A percentile compares a stretch with the other conserved stretches of the same genome.
Evolutionary conservation across 495 filamentous ascomycete genomes (phyloP).

Genomic region (Collariella sp.): DNA sequence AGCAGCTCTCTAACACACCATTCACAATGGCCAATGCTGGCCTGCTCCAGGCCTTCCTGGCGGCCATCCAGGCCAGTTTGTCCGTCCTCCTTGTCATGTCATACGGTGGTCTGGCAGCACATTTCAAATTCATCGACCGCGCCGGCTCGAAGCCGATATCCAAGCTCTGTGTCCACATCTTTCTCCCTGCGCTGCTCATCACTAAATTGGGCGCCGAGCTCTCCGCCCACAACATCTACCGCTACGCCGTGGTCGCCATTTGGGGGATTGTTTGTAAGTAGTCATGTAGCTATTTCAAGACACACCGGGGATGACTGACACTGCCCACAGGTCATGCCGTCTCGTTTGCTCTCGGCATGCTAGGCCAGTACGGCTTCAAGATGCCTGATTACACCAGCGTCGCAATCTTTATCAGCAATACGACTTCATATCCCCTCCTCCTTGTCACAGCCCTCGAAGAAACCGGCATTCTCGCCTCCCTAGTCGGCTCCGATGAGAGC

Average conservation of each 20-base stretch:
- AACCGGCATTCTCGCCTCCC: conserved; percentile 52
- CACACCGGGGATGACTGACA: no score
- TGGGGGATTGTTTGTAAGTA: conserved; percentile 31
- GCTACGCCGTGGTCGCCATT: conserved; percentile 46
- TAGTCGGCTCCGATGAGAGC: conserved; percentile 36
- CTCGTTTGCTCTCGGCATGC: conserved; percentile 36
- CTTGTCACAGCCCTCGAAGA: conserved; percentile 55
- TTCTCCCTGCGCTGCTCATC: conserved; percentile 63
- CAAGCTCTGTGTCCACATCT: conserved; percentile 56
- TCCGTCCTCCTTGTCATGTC: conserved; percentile 61
- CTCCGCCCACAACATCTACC: conserved; percentile 42
- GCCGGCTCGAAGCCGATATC: conserved; percentile 54
- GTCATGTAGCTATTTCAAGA: no score
- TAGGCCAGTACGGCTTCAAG: conserved; percentile 28
- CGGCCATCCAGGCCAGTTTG: conserved; percentile 60
- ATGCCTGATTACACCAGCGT: conserved; percentile 59
- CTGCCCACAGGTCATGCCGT: conserved; percentile 22
- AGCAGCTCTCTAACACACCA: no score
- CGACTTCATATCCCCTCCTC: conserved; percentile 60
- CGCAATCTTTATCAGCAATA: conserved; percentile 70
- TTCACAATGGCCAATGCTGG: conserved; percentile 17
- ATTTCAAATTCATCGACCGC: conserved; percentile 49
- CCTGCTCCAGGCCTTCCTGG: conserved; percentile 49
- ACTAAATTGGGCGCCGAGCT: conserved; percentile 60
- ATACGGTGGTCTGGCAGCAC: conserved; percentile 53